phyloP scores from a whole-genome alignment of 192 early-diverging fungal species.

The Backusella parvicylindrica region DNA sequence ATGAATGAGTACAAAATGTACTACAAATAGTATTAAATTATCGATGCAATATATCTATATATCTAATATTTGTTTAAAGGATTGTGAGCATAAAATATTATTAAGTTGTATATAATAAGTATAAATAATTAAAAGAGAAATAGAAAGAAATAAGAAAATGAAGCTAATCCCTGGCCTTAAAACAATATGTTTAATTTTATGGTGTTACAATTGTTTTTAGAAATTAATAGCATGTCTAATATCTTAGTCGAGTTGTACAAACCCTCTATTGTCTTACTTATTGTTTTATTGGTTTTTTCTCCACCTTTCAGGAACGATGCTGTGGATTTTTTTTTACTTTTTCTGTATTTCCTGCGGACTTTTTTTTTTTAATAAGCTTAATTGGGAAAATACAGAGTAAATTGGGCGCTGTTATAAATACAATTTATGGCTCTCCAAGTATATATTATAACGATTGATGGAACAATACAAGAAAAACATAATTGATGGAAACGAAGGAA shows the following conservation, averaged over 20 bases:
- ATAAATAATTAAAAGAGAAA: background rate
- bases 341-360: background rate
- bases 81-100: background rate
- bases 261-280: background rate
- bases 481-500: no score
- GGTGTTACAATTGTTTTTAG: constrained; percentile 5
- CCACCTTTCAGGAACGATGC: background rate
- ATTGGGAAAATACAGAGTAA: no score
- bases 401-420: no score
- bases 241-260: background rate
- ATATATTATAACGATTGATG: no score
- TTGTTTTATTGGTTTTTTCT: constrained; percentile 1
- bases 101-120: background rate
- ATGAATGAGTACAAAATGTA: background rate
- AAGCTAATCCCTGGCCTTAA: constrained; percentile 2
- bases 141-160: background rate
- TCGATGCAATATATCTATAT: background rate
- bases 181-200: background rate
- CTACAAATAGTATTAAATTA: background rate
- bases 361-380: background rate
- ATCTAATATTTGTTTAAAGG: background rate
- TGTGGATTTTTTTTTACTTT: background rate
- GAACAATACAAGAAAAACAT: no score
- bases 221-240: background rate
- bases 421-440: no score